Percentiles rank a stretch among this genome's conserved stretches.
Conservation (phyloP, 805 yeast species). For the Zygosaccharomyces rouxii region DNA sequence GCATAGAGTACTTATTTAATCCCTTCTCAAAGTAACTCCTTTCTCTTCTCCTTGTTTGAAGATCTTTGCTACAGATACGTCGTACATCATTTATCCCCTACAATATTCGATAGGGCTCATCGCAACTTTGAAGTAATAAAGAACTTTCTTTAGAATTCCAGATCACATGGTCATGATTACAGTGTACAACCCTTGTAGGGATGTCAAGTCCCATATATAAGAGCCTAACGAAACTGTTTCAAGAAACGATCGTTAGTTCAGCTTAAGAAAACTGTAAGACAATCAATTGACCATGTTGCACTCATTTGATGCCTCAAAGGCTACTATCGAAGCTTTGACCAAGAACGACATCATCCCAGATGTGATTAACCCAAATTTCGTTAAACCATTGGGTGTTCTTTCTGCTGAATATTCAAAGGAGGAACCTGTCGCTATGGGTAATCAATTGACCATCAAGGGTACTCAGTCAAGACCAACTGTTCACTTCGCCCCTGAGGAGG, state of each 20-base stretch:
- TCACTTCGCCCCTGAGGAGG: constrained; percentile 45
- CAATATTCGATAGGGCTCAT: not conserved
- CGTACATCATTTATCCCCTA: not conserved
- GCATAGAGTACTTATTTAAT: too few species aligned
- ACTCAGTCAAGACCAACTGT: constrained; percentile 67
- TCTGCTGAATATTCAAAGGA: constrained; percentile 27
- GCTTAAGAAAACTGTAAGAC: too few species aligned
- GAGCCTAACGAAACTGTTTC: not conserved
- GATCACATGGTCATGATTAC: not conserved
- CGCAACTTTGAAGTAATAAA: not conserved
- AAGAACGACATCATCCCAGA: constrained; percentile 30
- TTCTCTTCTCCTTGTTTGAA: not conserved
- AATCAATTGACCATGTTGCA: constrained; percentile 9
- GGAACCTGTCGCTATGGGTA: constrained; percentile 66
- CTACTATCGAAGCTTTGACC: constrained; percentile 23
- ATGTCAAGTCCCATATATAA: not conserved
- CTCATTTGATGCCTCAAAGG: constrained; percentile 18
- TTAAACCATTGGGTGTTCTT: constrained; percentile 26
- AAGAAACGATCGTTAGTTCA: too few species aligned
- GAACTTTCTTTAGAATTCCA: not conserved
- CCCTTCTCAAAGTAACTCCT: too few species aligned
- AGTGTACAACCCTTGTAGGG: not conserved
- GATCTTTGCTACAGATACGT: not conserved
- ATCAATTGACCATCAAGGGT: constrained; percentile 56
- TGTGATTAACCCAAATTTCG: constrained; percentile 18